phyloP scores from a whole-genome alignment of 2,329 filamentous ascomycete species.

The Colletotrichum aenigma region DNA sequence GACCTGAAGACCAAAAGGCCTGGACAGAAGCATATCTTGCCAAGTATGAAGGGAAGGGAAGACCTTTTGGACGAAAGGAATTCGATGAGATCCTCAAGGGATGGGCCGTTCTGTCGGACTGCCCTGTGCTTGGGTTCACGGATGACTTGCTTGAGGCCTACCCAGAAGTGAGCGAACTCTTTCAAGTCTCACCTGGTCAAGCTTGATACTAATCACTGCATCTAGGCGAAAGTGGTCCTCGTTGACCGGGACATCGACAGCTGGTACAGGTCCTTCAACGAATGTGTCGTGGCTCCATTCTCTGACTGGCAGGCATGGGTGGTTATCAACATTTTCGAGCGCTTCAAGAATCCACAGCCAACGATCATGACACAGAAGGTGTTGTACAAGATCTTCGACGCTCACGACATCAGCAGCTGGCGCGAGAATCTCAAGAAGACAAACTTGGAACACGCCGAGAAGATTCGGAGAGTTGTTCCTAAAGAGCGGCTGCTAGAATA shows the following conservation, averaged over 20 bases:
- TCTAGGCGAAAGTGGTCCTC: conserved; percentile 41
- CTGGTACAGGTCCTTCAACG: conserved; percentile 25
- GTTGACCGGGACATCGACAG: conserved; percentile 29
- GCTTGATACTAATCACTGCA: neutral
- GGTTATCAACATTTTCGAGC: neutral
- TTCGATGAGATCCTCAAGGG: conserved; percentile 22
- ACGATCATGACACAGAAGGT: neutral
- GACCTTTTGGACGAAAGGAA: conserved; percentile 15
- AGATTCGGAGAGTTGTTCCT: neutral
- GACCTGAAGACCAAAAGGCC: neutral
- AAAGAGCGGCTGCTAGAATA: conserved; percentile 34
- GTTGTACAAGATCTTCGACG: neutral
- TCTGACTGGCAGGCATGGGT: neutral
- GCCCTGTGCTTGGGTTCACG: conserved; percentile 37
- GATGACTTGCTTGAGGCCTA: conserved; percentile 44
- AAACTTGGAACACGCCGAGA: neutral
- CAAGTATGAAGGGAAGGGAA: conserved; percentile 19
- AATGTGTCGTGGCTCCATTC: neutral
- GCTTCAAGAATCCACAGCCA: neutral
- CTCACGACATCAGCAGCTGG: neutral
- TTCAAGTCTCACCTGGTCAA: neutral
- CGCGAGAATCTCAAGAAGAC: neutral
- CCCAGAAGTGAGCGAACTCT: conserved; percentile 32
- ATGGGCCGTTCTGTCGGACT: conserved; percentile 40
- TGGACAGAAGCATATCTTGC: conserved; percentile 23